These are phyloP conservation scores for Erodium chrysanthum DNA, from an alignment of 441 rosid species.

Conservation along the genomic window DNA sequence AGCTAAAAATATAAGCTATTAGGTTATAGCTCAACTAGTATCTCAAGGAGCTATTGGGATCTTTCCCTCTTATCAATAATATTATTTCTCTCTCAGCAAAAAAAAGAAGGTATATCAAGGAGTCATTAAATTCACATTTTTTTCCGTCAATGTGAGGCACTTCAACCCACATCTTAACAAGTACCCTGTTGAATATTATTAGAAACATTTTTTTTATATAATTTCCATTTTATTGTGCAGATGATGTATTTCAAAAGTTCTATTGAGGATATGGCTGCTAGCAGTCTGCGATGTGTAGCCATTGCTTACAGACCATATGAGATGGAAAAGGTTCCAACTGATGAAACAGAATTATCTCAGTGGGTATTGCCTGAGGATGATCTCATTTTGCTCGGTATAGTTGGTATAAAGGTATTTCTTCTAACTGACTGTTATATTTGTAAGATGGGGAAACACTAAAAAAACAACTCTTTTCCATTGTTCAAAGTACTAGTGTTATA, in stretches of 20 bases:
- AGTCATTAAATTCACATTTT: no score
- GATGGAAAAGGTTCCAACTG: constrained; percentile 47
- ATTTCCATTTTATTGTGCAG: constrained; percentile 31
- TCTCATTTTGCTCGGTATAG: constrained; percentile 72
- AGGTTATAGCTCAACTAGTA: no score
- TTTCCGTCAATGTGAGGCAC: no score
- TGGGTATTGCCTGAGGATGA: constrained; percentile 84
- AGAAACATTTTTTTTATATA: not conserved
- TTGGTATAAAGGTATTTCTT: constrained; percentile 69
- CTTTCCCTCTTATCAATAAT: no score
- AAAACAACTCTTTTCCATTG: not conserved
- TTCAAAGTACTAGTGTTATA: not conserved
- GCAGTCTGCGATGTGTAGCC: constrained; percentile 91
- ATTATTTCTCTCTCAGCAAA: no score
- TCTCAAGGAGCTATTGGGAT: no score
- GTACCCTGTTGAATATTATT: not conserved
- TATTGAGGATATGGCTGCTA: constrained; percentile 77
- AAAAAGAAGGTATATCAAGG: no score
- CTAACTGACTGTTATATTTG: not conserved
- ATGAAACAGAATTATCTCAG: constrained; percentile 48
- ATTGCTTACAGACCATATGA: constrained; percentile 72
- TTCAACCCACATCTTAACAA: no score
- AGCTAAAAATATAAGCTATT: no score
- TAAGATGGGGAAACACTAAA: not conserved
- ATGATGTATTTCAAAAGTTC: constrained; percentile 39